Evolutionary conservation across 2,329 filamentous ascomycete species (phyloP), one percentile per base, ranked within the genome.

Genomic region (Amauroascus verrucosus): DNA sequence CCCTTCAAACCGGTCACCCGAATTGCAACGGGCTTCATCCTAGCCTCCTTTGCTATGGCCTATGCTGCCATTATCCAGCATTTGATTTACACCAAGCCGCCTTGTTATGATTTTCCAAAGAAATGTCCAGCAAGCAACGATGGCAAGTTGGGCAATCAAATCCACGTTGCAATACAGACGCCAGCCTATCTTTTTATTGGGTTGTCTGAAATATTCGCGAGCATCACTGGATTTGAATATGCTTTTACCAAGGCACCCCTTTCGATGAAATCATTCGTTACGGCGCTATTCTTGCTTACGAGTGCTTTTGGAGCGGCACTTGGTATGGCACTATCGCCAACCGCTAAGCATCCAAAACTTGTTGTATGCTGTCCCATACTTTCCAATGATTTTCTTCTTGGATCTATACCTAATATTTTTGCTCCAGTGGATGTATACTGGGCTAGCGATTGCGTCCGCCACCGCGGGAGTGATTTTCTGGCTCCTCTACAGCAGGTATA

Each of bases 1-100:
- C 72, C 75, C 53, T 86, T 88, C 72, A 85, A 79, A 0, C 86
- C 85, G 43, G 84, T 89, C 71, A 88, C 84, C 73, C 83, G 82
- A 65, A 88, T 90, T 68, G 77, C 83, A 1, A 68, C 74, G 5
- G 86, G 85, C 47, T 89, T 89, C 74, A 66, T 81, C 58, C 74
- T 85, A 53, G 83, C 79, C 14, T 72, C 80, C 1, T 62, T 81
- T 22, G 78, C 84, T 49, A 80, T 79, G 75, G 75, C 79, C 69
- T 80, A 80, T 64, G 78, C 78, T 18, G 77, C 77, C n/a, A 70
- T 75, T 53, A 70, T 81, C 0, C 79, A 82, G 61, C 70, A 77
- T 55, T 64, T 72, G 57, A 81, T 82, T 63, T 82, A 82, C 67
- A 61, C 62, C 3, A 60, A 72, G 1, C 70, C 71, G 0, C 78